A percentile compares a stretch with the other conserved stretches of the same genome.
phyloP scores from a whole-genome alignment of 208 protist genomes.

The Leishmania guyanensis region DNA sequence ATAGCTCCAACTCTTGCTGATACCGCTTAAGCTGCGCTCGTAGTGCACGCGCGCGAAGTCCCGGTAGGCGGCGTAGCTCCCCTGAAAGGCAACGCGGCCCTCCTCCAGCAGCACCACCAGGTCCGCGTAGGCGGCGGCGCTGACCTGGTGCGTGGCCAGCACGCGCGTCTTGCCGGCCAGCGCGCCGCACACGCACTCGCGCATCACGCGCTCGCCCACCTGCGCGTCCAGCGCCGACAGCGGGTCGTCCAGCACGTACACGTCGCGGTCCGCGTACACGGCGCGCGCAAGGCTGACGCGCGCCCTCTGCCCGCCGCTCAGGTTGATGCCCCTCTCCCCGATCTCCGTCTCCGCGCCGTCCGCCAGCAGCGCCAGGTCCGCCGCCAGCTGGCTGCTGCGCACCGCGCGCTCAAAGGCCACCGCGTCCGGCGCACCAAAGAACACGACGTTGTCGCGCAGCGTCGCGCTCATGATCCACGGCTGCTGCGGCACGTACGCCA shows the following conservation, averaged over 20 bases:
- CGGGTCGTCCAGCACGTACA: slow-evolving; percentile 92
- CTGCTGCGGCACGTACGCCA: slow-evolving; percentile 92
- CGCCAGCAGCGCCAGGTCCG: slow-evolving; percentile 83
- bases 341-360: slow-evolving; percentile 86
- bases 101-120: slow-evolving; percentile 72
- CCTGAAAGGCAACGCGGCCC: slow-evolving; percentile 52
- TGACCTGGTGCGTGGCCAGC: slow-evolving; percentile 93
- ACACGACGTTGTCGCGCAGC: slow-evolving; percentile 92
- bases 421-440: slow-evolving; percentile 68
- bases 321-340: slow-evolving; percentile 80
- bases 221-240: slow-evolving; percentile 93
- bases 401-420: slow-evolving; percentile 52
- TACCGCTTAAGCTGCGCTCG: slow-evolving; percentile 36
- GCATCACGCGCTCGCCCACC: slow-evolving; percentile 66
- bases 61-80: slow-evolving; percentile 13
- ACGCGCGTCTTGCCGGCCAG: slow-evolving; percentile 85
- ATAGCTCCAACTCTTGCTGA: not conserved
- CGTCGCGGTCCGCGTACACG: slow-evolving; percentile 76
- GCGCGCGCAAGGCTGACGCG: slow-evolving; percentile 79
- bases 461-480: slow-evolving; percentile 92
- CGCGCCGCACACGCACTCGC: slow-evolving; percentile 48
- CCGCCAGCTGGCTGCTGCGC: slow-evolving; percentile 61
- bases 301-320: slow-evolving; percentile 84
- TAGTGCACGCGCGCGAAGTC: slow-evolving; percentile 3
- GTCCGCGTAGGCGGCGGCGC: slow-evolving; percentile 78